Evolutionary conservation across 2,329 filamentous ascomycete genomes (phyloP).

Genomic region (Claviceps citrina): DNA sequence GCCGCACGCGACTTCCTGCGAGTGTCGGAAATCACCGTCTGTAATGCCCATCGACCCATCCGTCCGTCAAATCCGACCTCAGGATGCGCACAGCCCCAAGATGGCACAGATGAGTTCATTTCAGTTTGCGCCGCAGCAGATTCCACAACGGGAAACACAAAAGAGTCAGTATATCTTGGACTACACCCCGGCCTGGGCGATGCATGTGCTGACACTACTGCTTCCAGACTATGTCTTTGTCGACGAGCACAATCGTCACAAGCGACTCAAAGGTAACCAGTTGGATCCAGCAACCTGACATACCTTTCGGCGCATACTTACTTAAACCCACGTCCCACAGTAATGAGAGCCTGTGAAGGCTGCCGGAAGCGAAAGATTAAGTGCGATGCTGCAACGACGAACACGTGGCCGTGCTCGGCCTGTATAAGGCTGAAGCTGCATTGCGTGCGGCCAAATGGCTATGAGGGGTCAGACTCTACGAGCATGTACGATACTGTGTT

Average conservation of each 20-base stretch:
- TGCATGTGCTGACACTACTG: conserved; percentile 1
- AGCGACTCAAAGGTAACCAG: conserved; percentile 73
- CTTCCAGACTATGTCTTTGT: conserved; percentile 83
- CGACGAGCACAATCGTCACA: conserved; percentile 95
- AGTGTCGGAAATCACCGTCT: conserved; percentile 6
- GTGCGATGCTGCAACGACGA: conserved; percentile 91
- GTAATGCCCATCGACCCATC: conserved; percentile 47
- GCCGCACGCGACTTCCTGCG: conserved; percentile 1
- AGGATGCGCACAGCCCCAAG: conserved; percentile 36
- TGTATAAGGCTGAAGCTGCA: conserved; percentile 85
- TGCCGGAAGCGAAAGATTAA: conserved; percentile 94
- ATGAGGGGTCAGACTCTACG: conserved; percentile 31
- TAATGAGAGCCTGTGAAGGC: conserved; percentile 94
- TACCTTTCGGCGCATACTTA: neutral
- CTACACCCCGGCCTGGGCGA: neutral
- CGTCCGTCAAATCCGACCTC: conserved; percentile 47
- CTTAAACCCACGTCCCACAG: conserved; percentile 30
- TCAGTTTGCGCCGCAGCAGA: conserved; percentile 52
- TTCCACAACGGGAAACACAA: conserved; percentile 52
- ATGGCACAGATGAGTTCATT: conserved; percentile 49
- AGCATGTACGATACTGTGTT: conserved; percentile 20
- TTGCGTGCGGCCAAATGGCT: conserved; percentile 77
- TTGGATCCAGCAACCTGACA: neutral
- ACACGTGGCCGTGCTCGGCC: conserved; percentile 92
- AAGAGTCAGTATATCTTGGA: conserved; percentile 54